These are phyloP conservation scores for Dispira simplex DNA, from an alignment of 192 early-diverging fungal species.

Conservation along the genomic window DNA sequence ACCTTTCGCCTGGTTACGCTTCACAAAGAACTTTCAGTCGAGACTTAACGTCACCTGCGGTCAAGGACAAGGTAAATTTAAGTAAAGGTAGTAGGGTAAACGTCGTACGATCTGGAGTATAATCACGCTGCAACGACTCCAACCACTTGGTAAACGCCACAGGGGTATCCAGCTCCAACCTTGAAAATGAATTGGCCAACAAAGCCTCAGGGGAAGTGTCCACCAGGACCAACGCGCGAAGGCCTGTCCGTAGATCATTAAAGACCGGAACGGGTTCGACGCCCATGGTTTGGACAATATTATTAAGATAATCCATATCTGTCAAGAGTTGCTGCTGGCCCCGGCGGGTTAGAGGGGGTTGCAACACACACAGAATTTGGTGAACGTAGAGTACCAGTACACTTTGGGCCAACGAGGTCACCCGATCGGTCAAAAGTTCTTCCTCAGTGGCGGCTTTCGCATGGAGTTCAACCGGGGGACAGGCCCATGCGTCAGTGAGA, in stretches of 20 bases:
- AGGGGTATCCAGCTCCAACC: too few relatives aligned
- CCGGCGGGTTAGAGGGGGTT: not conserved
- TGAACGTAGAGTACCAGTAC: constrained; percentile 1
- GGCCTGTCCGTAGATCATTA: not conserved
- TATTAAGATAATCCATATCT: not conserved
- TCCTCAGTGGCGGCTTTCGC: not conserved
- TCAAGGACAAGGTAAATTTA: too few relatives aligned
- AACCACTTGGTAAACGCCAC: not conserved
- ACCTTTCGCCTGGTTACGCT: too few relatives aligned
- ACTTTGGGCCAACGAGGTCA: not conserved
- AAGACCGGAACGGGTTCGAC: constrained; percentile 1
- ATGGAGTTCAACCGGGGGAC: too few relatives aligned
- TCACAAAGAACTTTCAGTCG: too few relatives aligned
- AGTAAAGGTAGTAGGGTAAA: too few relatives aligned
- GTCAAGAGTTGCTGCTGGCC: not conserved
- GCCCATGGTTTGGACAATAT: constrained; percentile 9
- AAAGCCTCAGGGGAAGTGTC: not conserved
- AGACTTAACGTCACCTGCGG: too few relatives aligned
- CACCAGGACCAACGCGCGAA: not conserved
- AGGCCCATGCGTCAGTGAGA: not conserved
- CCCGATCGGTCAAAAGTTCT: not conserved
- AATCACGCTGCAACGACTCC: not conserved
- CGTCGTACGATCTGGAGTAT: not conserved
- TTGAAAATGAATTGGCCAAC: too few relatives aligned
- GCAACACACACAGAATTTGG: not conserved